Evolutionary conservation across 176 grass and related monocot genomes (phyloP), one percentile per base, ranked within the genome.

Genomic region (Aegilops bicornis): DNA sequence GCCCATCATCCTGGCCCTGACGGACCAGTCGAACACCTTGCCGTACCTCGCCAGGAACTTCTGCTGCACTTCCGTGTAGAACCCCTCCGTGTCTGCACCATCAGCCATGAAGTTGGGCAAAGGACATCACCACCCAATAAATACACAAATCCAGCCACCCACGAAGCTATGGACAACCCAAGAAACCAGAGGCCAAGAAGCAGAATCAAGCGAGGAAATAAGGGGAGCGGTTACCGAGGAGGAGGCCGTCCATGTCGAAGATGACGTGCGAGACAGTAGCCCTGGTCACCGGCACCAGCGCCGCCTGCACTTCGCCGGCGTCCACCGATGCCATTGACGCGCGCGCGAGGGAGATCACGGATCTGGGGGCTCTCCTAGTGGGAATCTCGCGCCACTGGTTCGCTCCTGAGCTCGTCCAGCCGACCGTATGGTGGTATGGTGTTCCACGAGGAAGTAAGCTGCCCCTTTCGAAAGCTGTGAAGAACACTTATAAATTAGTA

Each of bases 1-100:
- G 71, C 95, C 95, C 91, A 98, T 98, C 93, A 98, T 89, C 91
- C 93, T 95, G 31, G 93, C 93, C 91, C 94, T 96, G 60, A 98
- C 85, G 10, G 89, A 86, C 96, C 96, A 98, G 60, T 98, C 92
- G 40, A 98, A 98, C 71, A 83, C 90, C 90, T 96, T 98, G 56
- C 90, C 90, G 63, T 89, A 98, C 86, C 91, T 89, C 52, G 82
- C 90, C 1, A 96, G 84, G 85, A 98, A 94, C 92, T 89, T 95
- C 87, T 96, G 42, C 91, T 96, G 91, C 80, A 96, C 91, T 82
- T 94, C 85, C 59, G 96, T 94, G 88, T 96, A 98, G 84, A 98
- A 94, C 39, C 89, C 91, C 86, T 96, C 93, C 56, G 96, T 98
- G 71, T 98, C 93, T 98, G 83, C 80, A 39, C 4, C 42, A 45